Evolutionary conservation across 108 stramenopile genomes (phyloP), one percentile per base, ranked within the genome.

Genomic region (Skeletonema marinoi): DNA sequence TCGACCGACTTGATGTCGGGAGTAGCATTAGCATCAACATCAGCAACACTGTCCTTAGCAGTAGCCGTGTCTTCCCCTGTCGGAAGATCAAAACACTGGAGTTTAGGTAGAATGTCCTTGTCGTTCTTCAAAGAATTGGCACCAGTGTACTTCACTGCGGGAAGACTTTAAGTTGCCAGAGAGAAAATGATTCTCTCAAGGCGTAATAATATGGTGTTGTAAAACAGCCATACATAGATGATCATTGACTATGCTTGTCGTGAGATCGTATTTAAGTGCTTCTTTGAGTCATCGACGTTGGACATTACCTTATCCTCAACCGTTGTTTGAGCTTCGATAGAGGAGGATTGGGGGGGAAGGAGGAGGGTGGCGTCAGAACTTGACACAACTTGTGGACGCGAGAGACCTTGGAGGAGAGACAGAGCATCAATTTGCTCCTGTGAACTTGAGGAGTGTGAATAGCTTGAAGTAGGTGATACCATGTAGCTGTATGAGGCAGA

Each of bases 131-230:
- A 29, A 25, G 71, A 62, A 73, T 67, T 58, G 21, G 80, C 80
- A 81, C 80, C 80, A 81, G 80, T 71, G 70, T 60, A 74, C 80
- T 81, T 71, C 80, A 81, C 80, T 81, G 80, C 80, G 80, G 80
- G 80, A 81, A 81, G 80, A 65, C 63, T 44, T 62, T 69, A 65
- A 56, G 30, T 63, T 68, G 59, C 59, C 60, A 60, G 25, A 39
- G 66, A 60, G 44, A 31, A 32, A 11, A 46, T 6, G 25, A 41
- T 46, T 25, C n/a, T 56, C 10, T 25, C 19, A 25, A n/a, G 54
- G 54, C 54, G n/a, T 29, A 56, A 56, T 25, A 56, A 56, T 25
- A 56, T 56, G 54, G 54, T 56, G 21, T 56, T 29, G 25, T 1
- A 51, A 36, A 60, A 50, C 66, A 44, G 60, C 58, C 65, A 66